Base-by-base conservation (phyloP, 768 basidiomycete species). In the Tephrocybe sp. region DNA sequence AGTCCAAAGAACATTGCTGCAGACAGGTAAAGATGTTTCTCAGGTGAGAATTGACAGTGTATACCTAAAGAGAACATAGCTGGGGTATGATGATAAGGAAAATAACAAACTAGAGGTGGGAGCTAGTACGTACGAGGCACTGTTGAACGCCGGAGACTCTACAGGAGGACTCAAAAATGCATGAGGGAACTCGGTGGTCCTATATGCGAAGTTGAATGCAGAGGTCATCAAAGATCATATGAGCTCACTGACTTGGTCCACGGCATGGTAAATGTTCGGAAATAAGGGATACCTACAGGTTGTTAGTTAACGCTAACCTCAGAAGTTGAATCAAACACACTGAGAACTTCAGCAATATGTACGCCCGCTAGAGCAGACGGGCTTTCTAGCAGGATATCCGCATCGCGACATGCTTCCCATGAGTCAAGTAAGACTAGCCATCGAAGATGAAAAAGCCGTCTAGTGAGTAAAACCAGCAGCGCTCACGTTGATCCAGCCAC, bases 301-400 rank as follows among this genome's bases (percentile, higher is more conserved):
- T 36, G n/a, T 50, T 30, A 55, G 24, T 18, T 45, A 22, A 12
- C 36, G 43, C 19, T 11, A 29, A 36, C 12, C 27, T 9, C 9
- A 16, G 22, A 4, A 4, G 33, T 10, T 19, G 42, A 19, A 30
- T 15, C 22, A 23, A 25, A 71, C 73, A 46, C 47, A 78, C 80
- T 69, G 13, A 85, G 66, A 3, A 79, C 82, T 63, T 87, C 85
- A 9, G 85, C 82, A 50, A 87, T 84, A 61, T 87, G 85, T 2
- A 86, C 78, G 34, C 85, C 84, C 3, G 82, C 78, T 81, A 86
- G 83, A 1, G 83, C 79, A 3, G 81, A 83, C 0, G 84, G 83
- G 37, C 77, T 79, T 60, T 87, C 84, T 38, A 86, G 70, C 9
- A 87, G 64, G 2, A 86, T 77, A 54, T 86, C 83, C 9, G 84